A percentile compares a stretch with the other conserved stretches of the same genome.
These are phyloP conservation scores for Sugiyamaella pinicola DNA, from an alignment of 1,139 yeast species.

Conservation along the genomic window DNA sequence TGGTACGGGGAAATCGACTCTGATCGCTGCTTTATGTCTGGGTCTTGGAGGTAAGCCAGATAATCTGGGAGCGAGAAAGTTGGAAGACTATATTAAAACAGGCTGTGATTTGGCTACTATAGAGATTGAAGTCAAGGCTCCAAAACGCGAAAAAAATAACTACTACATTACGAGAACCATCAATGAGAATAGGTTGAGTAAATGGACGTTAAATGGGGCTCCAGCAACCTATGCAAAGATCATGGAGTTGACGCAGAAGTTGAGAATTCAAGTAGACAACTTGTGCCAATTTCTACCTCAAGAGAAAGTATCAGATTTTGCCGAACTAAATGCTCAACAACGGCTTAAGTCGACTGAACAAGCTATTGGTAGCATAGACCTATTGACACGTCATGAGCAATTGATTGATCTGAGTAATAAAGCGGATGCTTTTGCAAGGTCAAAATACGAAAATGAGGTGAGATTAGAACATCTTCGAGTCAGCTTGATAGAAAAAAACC, in stretches of 20 bases:
- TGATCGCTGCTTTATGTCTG: slow-evolving; percentile 90
- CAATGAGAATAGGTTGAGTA: slow-evolving; percentile 48
- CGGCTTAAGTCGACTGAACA: slow-evolving; percentile 77
- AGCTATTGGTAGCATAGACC: slow-evolving; percentile 67
- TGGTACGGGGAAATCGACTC: slow-evolving; percentile 94
- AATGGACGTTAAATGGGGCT: slow-evolving; percentile 62
- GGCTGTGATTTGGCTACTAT: slow-evolving; percentile 62
- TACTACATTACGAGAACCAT: slow-evolving; percentile 52
- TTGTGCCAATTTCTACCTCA: slow-evolving; percentile 95
- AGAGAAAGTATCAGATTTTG: slow-evolving; percentile 92
- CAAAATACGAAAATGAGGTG: slow-evolving; percentile 35
- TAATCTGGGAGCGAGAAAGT: slow-evolving; percentile 74
- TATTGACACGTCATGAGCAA: slow-evolving; percentile 58
- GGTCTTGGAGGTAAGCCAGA: slow-evolving; percentile 85
- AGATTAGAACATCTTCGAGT: background rate
- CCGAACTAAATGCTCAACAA: slow-evolving; percentile 74
- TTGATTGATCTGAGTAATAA: slow-evolving; percentile 57
- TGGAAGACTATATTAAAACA: slow-evolving; percentile 72
- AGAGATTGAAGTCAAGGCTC: slow-evolving; percentile 61
- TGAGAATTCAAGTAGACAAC: slow-evolving; percentile 85
- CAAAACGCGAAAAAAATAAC: slow-evolving; percentile 29
- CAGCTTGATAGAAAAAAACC: slow-evolving; percentile 7
- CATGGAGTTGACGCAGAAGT: slow-evolving; percentile 48
- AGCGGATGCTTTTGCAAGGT: slow-evolving; percentile 16
- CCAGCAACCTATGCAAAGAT: slow-evolving; percentile 51